Evolutionary conservation across 177 flowering plant species (phyloP).

Genomic region (Vitis hybrid): DNA sequence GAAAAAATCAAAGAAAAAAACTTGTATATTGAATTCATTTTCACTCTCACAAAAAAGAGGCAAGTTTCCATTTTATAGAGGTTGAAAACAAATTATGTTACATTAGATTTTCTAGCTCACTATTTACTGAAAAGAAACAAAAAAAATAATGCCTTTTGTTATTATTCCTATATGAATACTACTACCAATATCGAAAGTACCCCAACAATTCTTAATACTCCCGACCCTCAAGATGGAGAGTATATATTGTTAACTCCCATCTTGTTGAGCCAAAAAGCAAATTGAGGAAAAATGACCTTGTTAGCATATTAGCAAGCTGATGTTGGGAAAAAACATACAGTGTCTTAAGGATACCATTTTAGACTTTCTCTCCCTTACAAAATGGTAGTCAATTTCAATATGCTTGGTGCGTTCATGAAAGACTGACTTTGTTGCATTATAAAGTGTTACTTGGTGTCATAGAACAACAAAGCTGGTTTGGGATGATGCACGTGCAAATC

Average conservation of each 20-base stretch:
- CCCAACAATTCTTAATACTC: too few species aligned
- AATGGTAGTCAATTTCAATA: constrained; percentile 2
- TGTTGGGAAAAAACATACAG: background rate
- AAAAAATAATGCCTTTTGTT: too few species aligned
- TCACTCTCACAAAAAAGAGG: too few species aligned
- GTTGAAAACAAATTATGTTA: too few species aligned
- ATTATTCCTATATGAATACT: too few species aligned
- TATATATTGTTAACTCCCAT: background rate
- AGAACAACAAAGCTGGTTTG: background rate
- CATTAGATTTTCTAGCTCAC: too few species aligned
- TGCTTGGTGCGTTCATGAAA: constrained; percentile 9
- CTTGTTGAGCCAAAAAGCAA: background rate
- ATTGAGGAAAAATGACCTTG: background rate
- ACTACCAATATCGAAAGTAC: too few species aligned
- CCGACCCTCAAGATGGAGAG: background rate
- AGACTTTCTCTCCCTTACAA: background rate
- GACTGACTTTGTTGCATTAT: background rate
- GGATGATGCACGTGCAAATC: too few species aligned
- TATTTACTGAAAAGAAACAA: too few species aligned
- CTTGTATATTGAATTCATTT: too few species aligned
- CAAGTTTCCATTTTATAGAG: too few species aligned
- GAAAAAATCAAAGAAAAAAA: too few species aligned
- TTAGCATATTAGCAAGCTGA: background rate
- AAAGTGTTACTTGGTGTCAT: background rate
- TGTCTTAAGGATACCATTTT: background rate